phyloP scores from a whole-genome alignment of 257 asterid species.

The Solanum chilense region DNA sequence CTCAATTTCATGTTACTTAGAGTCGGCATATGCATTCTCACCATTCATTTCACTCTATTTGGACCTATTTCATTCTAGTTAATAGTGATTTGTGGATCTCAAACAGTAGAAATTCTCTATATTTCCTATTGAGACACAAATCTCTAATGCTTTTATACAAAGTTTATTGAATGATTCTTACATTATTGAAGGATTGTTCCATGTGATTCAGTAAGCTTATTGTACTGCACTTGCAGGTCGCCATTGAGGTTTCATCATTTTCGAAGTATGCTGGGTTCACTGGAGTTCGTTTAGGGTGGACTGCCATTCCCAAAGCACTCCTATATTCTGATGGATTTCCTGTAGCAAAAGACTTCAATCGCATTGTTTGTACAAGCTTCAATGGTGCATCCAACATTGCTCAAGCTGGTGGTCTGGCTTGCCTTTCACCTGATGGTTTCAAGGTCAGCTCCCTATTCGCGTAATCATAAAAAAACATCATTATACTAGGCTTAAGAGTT shows the following conservation, averaged over 20 bases:
- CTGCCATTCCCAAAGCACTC: constrained; percentile 82
- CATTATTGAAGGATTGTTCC: background rate
- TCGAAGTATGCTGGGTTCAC: constrained; percentile 97
- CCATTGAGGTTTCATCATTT: constrained; percentile 92
- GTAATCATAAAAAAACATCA: background rate
- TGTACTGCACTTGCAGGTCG: constrained; percentile 49
- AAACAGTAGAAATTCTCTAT: background rate
- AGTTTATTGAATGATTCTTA: background rate
- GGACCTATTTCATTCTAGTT: background rate
- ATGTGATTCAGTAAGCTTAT: background rate
- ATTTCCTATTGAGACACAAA: background rate
- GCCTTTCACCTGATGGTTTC: constrained; percentile 79
- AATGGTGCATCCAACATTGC: constrained; percentile 96
- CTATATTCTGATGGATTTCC: constrained; percentile 84
- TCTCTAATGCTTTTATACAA: background rate
- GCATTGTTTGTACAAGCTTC: constrained; percentile 87
- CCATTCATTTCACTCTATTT: background rate
- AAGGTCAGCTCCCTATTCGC: constrained; percentile 32
- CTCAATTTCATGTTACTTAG: background rate
- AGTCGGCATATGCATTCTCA: background rate
- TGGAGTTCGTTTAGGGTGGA: constrained; percentile 98
- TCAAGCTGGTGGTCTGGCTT: constrained; percentile 92
- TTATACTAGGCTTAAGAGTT: background rate
- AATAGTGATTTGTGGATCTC: background rate
- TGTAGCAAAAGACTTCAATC: constrained; percentile 87